phyloP scores from a whole-genome alignment of 78 protist genomes.

The Blattamonas nauphoetae region DNA sequence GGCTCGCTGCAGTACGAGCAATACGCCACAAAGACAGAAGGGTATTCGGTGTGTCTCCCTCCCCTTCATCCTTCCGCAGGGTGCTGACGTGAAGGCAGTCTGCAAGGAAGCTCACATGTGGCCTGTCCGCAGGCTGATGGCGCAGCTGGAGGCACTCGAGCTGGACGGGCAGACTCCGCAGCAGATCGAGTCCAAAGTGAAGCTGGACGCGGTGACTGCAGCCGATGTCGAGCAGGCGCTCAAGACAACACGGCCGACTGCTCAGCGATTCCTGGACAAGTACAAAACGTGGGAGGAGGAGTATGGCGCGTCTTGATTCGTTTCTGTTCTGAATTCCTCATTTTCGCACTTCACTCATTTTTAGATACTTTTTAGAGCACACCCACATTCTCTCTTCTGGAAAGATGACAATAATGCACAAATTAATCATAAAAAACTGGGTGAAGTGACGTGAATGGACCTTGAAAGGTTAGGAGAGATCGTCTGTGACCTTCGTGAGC shows the following conservation, averaged over 20 bases:
- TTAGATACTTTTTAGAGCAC: too few species aligned
- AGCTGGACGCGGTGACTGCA: neutral
- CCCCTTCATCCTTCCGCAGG: slow-evolving; percentile 19
- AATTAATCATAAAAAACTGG: too few species aligned
- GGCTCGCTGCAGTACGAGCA: neutral
- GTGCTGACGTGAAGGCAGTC: slow-evolving; percentile 44
- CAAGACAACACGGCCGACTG: slow-evolving; percentile 7
- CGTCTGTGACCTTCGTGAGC: too few species aligned
- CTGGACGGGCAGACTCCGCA: neutral
- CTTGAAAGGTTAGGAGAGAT: too few species aligned
- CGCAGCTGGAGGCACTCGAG: slow-evolving; percentile 18
- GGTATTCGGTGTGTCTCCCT: neutral
- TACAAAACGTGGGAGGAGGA: slow-evolving; percentile 12
- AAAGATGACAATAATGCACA: too few species aligned
- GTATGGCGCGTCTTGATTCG: neutral
- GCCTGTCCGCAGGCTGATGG: slow-evolving; percentile 42
- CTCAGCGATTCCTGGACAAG: neutral
- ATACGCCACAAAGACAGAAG: neutral
- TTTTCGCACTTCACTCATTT: too few species aligned
- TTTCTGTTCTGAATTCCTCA: too few species aligned
- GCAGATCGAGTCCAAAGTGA: neutral
- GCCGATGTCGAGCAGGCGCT: neutral
- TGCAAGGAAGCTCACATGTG: slow-evolving; percentile 58
- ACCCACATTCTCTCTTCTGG: too few species aligned
- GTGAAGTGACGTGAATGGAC: too few species aligned